Conservation (phyloP, 1,284 basidiomycete species). For the Ustilago trichophora region DNA sequence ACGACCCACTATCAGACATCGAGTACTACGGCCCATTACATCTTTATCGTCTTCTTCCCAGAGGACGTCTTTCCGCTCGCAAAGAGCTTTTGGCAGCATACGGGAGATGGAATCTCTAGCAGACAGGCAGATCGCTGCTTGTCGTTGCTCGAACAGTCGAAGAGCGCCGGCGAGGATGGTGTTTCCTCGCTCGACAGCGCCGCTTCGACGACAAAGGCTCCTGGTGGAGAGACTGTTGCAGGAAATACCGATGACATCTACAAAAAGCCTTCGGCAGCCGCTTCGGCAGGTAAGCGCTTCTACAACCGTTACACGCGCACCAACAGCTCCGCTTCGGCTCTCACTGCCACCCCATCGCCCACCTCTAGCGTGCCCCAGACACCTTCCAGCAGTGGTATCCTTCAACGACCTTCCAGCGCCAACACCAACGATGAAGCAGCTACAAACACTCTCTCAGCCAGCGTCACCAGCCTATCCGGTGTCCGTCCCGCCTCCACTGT, state of each 20-base stretch:
- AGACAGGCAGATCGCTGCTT: constrained; percentile 86
- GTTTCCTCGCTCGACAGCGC: no score
- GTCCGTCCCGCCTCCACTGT: constrained; percentile 11
- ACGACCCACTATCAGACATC: constrained; percentile 17
- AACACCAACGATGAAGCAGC: constrained; percentile 17
- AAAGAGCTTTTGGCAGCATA: constrained; percentile 96
- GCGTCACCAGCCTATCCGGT: constrained; percentile 22
- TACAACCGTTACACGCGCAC: constrained; percentile 48
- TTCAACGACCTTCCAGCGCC: constrained; percentile 22
- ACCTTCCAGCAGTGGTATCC: constrained; percentile 30
- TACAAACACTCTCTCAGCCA: constrained; percentile 8
- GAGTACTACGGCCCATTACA: constrained; percentile 41
- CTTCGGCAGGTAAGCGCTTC: constrained; percentile 41
- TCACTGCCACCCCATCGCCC: constrained; percentile 25
- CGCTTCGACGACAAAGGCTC: no score
- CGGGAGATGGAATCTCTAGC: constrained; percentile 87
- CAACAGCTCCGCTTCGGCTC: constrained; percentile 30
- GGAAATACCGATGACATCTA: constrained; percentile 21
- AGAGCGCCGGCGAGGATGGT: constrained; percentile 20
- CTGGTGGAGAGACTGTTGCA: no score
- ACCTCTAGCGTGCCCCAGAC: constrained; percentile 24
- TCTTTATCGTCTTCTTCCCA: constrained; percentile 80
- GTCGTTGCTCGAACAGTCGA: constrained; percentile 49
- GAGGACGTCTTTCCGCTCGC: constrained; percentile 75
- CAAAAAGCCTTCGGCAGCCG: constrained; percentile 21